phyloP scores from a whole-genome alignment of 495 filamentous ascomycete species.

The Hypoxylon fuscum region DNA sequence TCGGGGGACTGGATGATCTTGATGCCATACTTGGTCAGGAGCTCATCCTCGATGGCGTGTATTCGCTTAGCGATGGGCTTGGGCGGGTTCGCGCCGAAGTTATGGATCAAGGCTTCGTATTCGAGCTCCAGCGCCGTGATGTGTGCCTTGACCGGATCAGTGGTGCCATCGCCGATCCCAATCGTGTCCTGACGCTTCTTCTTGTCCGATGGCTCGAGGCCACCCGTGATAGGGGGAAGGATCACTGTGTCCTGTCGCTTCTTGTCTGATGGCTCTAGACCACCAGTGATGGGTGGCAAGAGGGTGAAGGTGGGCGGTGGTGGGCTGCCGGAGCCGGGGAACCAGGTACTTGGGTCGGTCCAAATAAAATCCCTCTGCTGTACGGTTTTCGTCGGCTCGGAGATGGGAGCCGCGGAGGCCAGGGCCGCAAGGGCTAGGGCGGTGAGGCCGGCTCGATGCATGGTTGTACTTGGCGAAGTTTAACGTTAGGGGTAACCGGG shows the following conservation, averaged over 20 bases:
- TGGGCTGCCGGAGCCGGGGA: conserved; percentile 19
- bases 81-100: conserved; percentile 34
- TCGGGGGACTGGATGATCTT: conserved; percentile 48
- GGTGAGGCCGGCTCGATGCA: conserved; percentile 36
- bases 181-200: conserved; percentile 36
- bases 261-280: conserved; percentile 43
- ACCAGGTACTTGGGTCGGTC: conserved; percentile 27
- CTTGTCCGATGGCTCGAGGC: conserved; percentile 26
- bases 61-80: conserved; percentile 39
- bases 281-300: conserved; percentile 40
- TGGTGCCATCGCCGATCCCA: conserved; percentile 25
- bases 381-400: conserved; percentile 37
- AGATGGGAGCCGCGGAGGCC: conserved; percentile 39
- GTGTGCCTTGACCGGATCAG: conserved; percentile 32
- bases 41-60: conserved; percentile 42
- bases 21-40: conserved; percentile 51
- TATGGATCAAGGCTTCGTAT: conserved; percentile 37
- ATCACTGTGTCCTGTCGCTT: conserved; percentile 37
- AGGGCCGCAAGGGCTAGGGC: conserved; percentile 42
- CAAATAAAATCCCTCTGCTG: conserved; percentile 11
- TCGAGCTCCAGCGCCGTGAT: conserved; percentile 43
- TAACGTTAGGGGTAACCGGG: conserved; percentile 7
- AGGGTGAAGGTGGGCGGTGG: conserved; percentile 40
- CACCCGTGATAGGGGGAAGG: conserved; percentile 18
- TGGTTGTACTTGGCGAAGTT: conserved; percentile 22